Conservation (phyloP, 83 land plant genomes). For the Diphasiastrum complanatum region DNA sequence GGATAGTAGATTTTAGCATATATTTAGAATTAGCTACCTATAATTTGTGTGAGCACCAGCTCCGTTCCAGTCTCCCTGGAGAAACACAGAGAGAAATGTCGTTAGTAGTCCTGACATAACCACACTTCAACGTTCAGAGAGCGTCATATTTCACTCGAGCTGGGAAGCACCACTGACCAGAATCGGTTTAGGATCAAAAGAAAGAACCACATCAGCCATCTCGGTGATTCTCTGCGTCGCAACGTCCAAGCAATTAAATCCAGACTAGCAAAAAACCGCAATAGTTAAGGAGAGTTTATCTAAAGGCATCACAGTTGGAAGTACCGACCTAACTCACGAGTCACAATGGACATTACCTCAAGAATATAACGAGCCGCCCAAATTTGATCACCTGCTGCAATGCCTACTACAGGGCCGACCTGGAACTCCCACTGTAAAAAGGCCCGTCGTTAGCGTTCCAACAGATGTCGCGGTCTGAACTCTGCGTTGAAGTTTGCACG, state of each 20-base stretch:
- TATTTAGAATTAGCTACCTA: conserved; percentile 56
- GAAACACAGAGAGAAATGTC: not conserved
- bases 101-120: not conserved
- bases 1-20: not conserved
- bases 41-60: conserved; percentile 80
- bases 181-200: conserved; percentile 44
- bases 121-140: not conserved
- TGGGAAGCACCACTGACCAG: conserved; percentile 12
- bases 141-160: no score
- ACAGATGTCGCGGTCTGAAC: no score
- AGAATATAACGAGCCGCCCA: conserved; percentile 71
- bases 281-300: no score
- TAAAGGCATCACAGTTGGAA: no score
- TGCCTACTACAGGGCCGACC: conserved; percentile 83
- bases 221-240: conserved; percentile 37
- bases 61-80: conserved; percentile 83
- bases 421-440: conserved; percentile 70
- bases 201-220: conserved; percentile 36
- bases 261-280: no score
- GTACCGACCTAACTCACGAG: no score
- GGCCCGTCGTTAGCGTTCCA: not conserved
- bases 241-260: no score
- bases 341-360: conserved; percentile 45
- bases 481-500: not conserved
- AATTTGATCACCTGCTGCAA: conserved; percentile 71